Evolutionary conservation across 2,329 filamentous ascomycete genomes (phyloP).

Genomic region (Leptographium lundbergii): DNA sequence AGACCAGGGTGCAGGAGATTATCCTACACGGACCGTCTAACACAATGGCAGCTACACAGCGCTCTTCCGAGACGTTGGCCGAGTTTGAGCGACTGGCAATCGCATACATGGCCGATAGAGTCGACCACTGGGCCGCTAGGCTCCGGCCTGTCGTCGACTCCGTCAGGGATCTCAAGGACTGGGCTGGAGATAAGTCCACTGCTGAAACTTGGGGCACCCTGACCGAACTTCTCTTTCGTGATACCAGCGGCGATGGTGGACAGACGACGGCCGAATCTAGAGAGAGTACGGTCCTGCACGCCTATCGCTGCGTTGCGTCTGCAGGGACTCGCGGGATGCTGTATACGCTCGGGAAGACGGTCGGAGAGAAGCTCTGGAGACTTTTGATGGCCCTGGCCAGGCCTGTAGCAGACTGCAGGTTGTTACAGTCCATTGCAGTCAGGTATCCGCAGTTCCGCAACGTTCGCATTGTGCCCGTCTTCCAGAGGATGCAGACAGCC

Average conservation of each 20-base stretch:
- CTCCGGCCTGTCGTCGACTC: not conserved
- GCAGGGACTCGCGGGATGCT: not conserved
- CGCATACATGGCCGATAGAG: not conserved
- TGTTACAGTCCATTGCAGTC: not conserved
- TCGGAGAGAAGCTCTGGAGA: not conserved
- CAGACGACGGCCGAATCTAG: not conserved
- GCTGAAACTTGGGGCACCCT: not conserved
- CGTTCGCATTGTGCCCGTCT: not conserved
- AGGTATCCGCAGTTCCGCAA: not conserved
- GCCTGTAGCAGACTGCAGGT: not conserved
- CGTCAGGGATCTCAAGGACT: not conserved
- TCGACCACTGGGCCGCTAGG: not conserved
- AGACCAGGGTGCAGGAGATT: not conserved
- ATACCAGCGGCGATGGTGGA: not conserved
- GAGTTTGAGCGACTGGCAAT: not conserved
- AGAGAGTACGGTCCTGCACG: not conserved
- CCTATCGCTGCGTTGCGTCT: not conserved
- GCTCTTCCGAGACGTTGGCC: not conserved
- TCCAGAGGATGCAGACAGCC: not conserved
- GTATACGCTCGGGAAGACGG: not conserved
- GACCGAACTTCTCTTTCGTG: not conserved
- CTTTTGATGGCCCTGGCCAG: not conserved
- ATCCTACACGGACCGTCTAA: too few relatives aligned
- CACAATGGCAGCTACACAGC: too few relatives aligned
- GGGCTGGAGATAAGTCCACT: not conserved